Percentiles rank a stretch among this genome's conserved stretches.
Evolutionary conservation across 1,139 yeast species (phyloP).

Genomic region (Spencermartinsiella ligniputridi): DNA sequence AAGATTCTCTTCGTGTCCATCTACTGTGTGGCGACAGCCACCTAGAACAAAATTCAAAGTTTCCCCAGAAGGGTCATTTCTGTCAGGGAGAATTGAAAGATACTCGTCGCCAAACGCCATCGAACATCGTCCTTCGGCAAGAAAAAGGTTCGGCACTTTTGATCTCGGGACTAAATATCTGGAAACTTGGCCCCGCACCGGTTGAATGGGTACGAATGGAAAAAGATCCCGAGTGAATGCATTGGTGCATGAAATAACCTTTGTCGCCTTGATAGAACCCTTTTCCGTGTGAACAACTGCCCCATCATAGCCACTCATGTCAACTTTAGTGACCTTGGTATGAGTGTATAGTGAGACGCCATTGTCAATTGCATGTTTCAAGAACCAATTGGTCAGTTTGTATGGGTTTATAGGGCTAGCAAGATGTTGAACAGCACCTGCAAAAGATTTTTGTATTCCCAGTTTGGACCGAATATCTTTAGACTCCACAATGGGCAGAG

Average conservation of each 20-base stretch:
- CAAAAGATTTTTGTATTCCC: conserved; percentile 21
- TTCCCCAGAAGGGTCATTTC: conserved; percentile 10
- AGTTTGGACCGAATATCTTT: neutral
- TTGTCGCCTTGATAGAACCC: conserved; percentile 5
- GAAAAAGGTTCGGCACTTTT: conserved; percentile 2
- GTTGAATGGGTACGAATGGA: conserved; percentile 3
- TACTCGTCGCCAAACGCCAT: conserved; percentile 26
- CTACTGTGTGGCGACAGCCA: conserved; percentile 26
- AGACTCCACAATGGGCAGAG: neutral
- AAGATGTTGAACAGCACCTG: conserved; percentile 37
- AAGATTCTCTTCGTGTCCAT: conserved; percentile 16
- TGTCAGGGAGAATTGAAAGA: conserved; percentile 18
- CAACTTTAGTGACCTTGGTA: conserved; percentile 34
- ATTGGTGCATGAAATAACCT: conserved; percentile 40
- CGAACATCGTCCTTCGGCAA: conserved; percentile 14
- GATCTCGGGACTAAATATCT: conserved; percentile 3
- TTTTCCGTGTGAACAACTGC: conserved; percentile 15
- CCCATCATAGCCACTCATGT: conserved; percentile 18
- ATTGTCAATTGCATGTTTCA: conserved; percentile 30
- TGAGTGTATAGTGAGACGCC: conserved; percentile 41
- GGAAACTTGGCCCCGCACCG: conserved; percentile 10
- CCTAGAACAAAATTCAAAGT: conserved; percentile 24
- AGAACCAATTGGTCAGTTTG: conserved; percentile 34
- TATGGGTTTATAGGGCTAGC: conserved; percentile 44
- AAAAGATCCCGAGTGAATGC: conserved; percentile 32